Evolutionary conservation across 495 filamentous ascomycete genomes (phyloP).

Genomic region (Amniculicola lignicola): DNA sequence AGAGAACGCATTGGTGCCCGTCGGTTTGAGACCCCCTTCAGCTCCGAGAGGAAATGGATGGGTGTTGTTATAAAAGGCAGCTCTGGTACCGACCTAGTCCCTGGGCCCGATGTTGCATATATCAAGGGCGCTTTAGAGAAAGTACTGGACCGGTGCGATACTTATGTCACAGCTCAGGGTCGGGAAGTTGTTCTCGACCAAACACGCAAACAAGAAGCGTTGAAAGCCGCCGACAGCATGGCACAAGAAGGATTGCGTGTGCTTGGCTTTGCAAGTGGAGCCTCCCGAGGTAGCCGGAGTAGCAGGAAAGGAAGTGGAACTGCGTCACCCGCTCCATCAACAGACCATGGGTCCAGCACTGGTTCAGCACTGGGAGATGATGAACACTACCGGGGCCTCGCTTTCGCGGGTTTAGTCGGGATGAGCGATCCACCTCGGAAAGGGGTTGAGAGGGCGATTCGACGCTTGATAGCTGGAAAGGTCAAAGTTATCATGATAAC

Average conservation of each 20-base stretch:
- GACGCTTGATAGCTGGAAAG: constrained; percentile 85
- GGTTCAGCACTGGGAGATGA: constrained; percentile 54
- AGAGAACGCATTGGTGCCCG: constrained; percentile 77
- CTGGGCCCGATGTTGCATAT: constrained; percentile 67
- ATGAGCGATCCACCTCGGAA: constrained; percentile 95
- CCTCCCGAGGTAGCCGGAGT: constrained; percentile 35
- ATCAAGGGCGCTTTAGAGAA: constrained; percentile 93
- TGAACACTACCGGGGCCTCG: constrained; percentile 73
- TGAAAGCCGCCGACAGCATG: constrained; percentile 84
- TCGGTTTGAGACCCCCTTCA: constrained; percentile 84
- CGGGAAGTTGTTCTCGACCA: constrained; percentile 85
- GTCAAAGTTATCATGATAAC: constrained; percentile 99
- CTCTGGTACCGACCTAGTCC: constrained; percentile 38
- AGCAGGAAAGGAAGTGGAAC: constrained; percentile 38
- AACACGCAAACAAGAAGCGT: constrained; percentile 64
- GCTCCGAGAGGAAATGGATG: constrained; percentile 99
- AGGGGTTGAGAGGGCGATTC: constrained; percentile 83
- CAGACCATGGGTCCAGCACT: constrained; percentile 1
- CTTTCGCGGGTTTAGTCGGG: constrained; percentile 87
- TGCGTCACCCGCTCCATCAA: constrained; percentile 8
- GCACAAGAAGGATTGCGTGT: constrained; percentile 88
- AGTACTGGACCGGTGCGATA: constrained; percentile 81
- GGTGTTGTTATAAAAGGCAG: constrained; percentile 69
- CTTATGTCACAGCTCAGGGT: constrained; percentile 82
- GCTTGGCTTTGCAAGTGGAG: constrained; percentile 85